These are phyloP conservation scores for Aristolochia californica DNA, from an alignment of 164 flowering plant genomes.

Conservation along the genomic window DNA sequence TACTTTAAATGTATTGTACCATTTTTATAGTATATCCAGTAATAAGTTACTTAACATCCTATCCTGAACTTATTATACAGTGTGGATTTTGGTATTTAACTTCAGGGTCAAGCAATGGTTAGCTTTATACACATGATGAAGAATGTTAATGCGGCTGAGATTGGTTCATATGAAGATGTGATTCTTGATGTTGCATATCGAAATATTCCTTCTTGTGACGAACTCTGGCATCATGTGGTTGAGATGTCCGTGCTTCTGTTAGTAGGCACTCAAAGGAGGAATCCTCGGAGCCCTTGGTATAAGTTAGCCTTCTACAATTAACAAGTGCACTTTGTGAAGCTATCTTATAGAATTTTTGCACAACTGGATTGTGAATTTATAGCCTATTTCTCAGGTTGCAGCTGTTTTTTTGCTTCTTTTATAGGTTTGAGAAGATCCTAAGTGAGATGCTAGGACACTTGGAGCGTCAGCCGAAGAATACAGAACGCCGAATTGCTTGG, in stretches of 20 bases:
- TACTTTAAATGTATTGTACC: too few species aligned
- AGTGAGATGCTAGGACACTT: constrained; percentile 88
- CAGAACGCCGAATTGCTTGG: constrained; percentile 66
- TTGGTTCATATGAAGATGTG: constrained; percentile 66
- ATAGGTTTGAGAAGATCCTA: constrained; percentile 75
- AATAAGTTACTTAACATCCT: too few species aligned
- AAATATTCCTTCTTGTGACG: constrained; percentile 71
- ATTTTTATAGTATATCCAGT: too few species aligned
- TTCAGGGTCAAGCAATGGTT: constrained; percentile 82
- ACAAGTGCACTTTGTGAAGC: not conserved
- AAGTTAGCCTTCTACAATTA: not conserved
- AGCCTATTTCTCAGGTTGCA: not conserved
- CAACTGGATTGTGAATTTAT: not conserved
- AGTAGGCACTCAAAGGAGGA: constrained; percentile 36
- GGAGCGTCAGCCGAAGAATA: constrained; percentile 83
- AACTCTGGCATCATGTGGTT: constrained; percentile 68
- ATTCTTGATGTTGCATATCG: constrained; percentile 82
- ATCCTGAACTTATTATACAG: too few species aligned
- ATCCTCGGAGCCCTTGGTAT: constrained; percentile 90
- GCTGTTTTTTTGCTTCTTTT: not conserved
- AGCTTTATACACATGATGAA: constrained; percentile 63
- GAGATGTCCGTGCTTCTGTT: constrained; percentile 81
- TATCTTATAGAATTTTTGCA: not conserved
- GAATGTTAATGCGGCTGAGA: constrained; percentile 51
- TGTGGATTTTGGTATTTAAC: not conserved